These are phyloP conservation scores for Cercophora scortea DNA, from an alignment of 495 filamentous ascomycete genomes.

Conservation along the genomic window DNA sequence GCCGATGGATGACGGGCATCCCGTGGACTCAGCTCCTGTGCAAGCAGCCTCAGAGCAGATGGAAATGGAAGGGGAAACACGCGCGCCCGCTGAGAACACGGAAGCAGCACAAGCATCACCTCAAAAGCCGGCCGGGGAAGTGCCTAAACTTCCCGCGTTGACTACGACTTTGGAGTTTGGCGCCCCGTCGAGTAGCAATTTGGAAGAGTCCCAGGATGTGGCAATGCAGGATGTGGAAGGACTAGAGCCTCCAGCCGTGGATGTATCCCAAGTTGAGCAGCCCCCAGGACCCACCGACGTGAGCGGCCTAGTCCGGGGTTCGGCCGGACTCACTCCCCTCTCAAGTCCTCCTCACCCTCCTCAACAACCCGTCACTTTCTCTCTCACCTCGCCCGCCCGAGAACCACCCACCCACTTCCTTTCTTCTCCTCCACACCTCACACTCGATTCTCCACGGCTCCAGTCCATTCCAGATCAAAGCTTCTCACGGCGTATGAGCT, in stretches of 20 bases:
- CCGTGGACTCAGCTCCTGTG: neutral
- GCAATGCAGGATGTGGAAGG: slow-evolving; percentile 1
- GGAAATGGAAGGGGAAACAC: too few relatives aligned
- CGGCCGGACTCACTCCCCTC: slow-evolving; percentile 3
- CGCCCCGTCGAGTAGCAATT: too few relatives aligned
- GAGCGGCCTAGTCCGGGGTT: neutral
- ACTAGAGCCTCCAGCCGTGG: slow-evolving; percentile 1
- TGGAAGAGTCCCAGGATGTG: neutral
- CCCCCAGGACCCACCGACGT: neutral
- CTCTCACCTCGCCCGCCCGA: too few relatives aligned
- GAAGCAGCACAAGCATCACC: too few relatives aligned
- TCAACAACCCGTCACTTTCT: neutral
- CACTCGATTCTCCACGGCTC: slow-evolving; percentile 3
- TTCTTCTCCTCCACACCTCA: slow-evolving; percentile 17
- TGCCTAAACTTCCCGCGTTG: too few relatives aligned
- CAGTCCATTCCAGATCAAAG: neutral
- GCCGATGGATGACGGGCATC: neutral
- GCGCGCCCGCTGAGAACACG: too few relatives aligned
- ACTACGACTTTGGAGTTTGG: too few relatives aligned
- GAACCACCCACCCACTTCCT: neutral
- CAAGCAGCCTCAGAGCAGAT: too few relatives aligned
- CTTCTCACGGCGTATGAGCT: slow-evolving; percentile 15
- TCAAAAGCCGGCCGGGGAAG: too few relatives aligned
- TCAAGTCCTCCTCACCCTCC: slow-evolving; percentile 4
- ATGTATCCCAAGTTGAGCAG: slow-evolving; percentile 1